phyloP scores from a whole-genome alignment of 2,329 filamentous ascomycete genomes.

The Bipolaris gigantea region DNA sequence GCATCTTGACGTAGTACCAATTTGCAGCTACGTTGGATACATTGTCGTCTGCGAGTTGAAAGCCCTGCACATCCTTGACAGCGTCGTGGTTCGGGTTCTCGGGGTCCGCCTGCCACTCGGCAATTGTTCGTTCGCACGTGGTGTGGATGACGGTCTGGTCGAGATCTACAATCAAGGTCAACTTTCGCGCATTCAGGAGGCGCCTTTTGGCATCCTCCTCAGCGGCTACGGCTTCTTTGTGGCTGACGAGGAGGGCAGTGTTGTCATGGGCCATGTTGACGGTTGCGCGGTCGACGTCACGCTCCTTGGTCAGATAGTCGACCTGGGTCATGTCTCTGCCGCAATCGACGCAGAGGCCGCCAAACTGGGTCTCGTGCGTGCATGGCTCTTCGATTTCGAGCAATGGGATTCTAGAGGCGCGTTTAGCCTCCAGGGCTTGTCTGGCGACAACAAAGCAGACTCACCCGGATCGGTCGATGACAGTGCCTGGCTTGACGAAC shows the following conservation, averaged over 20 bases:
- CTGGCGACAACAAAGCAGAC: neutral
- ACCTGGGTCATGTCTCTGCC: conserved; percentile 94
- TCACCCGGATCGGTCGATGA: conserved; percentile 53
- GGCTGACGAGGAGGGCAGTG: conserved; percentile 80
- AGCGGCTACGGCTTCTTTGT: conserved; percentile 74
- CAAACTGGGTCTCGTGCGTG: conserved; percentile 86
- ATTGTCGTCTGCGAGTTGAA: conserved; percentile 82
- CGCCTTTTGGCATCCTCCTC: conserved; percentile 86
- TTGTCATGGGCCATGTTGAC: conserved; percentile 97
- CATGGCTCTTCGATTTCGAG: conserved; percentile 89
- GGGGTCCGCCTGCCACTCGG: conserved; percentile 89
- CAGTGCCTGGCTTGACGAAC: conserved; percentile 68
- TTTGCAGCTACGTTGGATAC: conserved; percentile 42
- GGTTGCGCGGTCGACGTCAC: conserved; percentile 81
- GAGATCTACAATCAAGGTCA: conserved; percentile 93
- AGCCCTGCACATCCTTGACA: conserved; percentile 83
- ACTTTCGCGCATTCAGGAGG: conserved; percentile 76
- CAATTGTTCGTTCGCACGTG: conserved; percentile 93
- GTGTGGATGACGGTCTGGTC: conserved; percentile 99
- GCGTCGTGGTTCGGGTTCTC: conserved; percentile 88
- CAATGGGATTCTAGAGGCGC: conserved; percentile 53
- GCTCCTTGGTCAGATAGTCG: conserved; percentile 78
- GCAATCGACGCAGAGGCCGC: conserved; percentile 86
- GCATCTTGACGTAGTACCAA: conserved; percentile 98
- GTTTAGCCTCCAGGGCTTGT: conserved; percentile 1